phyloP scores from a whole-genome alignment of 2,329 filamentous ascomycete species.

The Eutypa lata region DNA sequence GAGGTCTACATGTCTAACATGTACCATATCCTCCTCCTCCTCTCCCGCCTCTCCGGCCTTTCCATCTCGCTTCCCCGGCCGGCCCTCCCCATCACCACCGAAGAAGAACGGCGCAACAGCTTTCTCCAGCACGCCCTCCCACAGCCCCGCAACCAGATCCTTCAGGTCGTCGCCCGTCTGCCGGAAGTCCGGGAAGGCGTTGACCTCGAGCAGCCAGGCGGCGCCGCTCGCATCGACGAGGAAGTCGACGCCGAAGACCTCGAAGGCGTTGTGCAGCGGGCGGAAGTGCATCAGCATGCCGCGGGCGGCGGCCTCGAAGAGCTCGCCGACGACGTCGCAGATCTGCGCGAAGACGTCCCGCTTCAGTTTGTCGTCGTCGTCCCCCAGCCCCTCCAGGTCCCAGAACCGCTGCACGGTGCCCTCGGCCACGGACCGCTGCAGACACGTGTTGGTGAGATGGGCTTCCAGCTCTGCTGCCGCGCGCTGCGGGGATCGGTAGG shows the following conservation, averaged over 20 bases:
- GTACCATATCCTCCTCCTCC: constrained; percentile 41
- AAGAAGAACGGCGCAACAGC: constrained; percentile 69
- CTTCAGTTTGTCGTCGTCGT: no score
- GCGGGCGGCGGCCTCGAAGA: constrained; percentile 82
- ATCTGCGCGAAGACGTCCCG: constrained; percentile 67
- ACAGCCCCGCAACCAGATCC: constrained; percentile 71
- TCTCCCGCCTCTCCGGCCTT: no score
- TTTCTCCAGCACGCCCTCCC: constrained; percentile 67
- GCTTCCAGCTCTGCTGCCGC: constrained; percentile 57
- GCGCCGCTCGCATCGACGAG: constrained; percentile 65
- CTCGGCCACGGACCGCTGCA: constrained; percentile 64
- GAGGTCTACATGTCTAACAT: constrained; percentile 52
- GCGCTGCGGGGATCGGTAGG: constrained; percentile 67
- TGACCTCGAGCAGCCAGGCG: constrained; percentile 83
- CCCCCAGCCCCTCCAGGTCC: constrained; percentile 44
- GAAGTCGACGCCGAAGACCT: constrained; percentile 90
- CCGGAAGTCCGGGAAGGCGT: constrained; percentile 93
- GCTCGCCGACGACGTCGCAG: constrained; percentile 66
- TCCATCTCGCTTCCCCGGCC: constrained; percentile 4
- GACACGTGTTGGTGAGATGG: constrained; percentile 93
- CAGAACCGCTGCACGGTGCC: constrained; percentile 75
- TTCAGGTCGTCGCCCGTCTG: constrained; percentile 80
- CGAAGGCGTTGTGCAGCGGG: constrained; percentile 81
- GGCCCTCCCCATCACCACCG: constrained; percentile 16
- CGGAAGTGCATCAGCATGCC: constrained; percentile 91